Percentiles rank a stretch among this genome's conserved stretches.
Evolutionary conservation across 495 filamentous ascomycete species (phyloP).

Genomic region (Aspergillus olivimuriae): DNA sequence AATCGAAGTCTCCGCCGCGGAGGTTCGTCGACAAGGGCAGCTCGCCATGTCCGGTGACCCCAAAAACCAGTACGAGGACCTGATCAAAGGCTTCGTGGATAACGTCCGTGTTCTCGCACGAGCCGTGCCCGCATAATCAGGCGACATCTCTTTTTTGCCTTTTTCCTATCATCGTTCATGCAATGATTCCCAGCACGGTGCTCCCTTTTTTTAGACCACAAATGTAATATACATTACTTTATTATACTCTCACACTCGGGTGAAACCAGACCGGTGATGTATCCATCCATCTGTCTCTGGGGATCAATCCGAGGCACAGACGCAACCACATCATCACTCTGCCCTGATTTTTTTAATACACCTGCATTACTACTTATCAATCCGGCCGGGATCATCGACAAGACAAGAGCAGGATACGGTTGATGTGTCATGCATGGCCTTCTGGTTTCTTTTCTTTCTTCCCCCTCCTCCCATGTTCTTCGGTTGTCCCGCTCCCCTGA

Average conservation of each 20-base stretch:
- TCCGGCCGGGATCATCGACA: too few species aligned
- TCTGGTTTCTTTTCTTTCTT: too few species aligned
- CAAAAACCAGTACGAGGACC: conserved; percentile 58
- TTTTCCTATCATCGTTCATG: not conserved
- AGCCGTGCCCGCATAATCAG: conserved; percentile 30
- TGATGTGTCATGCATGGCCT: too few species aligned
- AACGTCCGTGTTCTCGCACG: conserved; percentile 70
- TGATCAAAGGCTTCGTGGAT: conserved; percentile 78
- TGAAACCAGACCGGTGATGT: too few species aligned
- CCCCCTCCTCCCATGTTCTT: too few species aligned
- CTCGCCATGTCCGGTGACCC: conserved; percentile 49
- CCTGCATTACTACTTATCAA: too few species aligned
- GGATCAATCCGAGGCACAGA: too few species aligned
- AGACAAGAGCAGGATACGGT: too few species aligned
- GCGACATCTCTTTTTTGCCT: not conserved
- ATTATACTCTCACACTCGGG: too few species aligned
- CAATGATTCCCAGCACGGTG: not conserved
- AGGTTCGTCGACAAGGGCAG: conserved; percentile 63
- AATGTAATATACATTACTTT: not conserved
- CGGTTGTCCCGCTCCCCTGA: too few species aligned
- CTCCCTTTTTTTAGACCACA: not conserved
- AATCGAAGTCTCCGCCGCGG: conserved; percentile 65
- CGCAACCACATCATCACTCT: too few species aligned
- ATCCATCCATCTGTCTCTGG: not conserved
- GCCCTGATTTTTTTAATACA: too few species aligned